These are phyloP conservation scores for Tillandsia leiboldiana DNA, from an alignment of 176 grass and related monocot genomes.

Conservation along the genomic window DNA sequence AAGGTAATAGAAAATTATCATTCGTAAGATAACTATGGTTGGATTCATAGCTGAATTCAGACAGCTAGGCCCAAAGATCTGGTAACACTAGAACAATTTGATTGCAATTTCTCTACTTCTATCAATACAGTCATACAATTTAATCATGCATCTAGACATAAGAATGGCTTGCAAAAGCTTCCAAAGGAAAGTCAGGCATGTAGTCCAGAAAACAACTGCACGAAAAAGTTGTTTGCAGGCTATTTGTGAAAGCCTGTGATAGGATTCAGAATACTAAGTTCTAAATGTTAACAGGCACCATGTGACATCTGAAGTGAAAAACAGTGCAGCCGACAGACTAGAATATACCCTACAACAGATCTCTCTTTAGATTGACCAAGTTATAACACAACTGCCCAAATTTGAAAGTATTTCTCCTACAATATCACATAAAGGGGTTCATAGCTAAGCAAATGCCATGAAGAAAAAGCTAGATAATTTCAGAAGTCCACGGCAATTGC, in stretches of 20 bases:
- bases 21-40: background rate
- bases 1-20: background rate
- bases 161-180: background rate
- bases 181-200: background rate
- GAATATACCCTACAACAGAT: background rate
- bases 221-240: background rate
- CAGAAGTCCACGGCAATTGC: too few relatives aligned
- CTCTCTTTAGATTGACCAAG: background rate
- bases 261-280: background rate
- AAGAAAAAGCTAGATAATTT: too few relatives aligned
- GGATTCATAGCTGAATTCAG: too few relatives aligned
- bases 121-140: background rate
- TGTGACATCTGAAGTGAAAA: background rate
- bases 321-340: background rate
- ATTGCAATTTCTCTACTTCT: background rate
- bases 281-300: background rate
- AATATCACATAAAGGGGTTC: background rate
- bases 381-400: background rate
- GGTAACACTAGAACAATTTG: too few relatives aligned
- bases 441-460: too few relatives aligned
- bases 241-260: background rate
- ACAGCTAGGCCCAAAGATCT: too few relatives aligned
- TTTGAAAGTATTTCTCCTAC: background rate
- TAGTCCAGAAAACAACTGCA: background rate
- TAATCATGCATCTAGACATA: background rate